Evolutionary conservation across 2,329 filamentous ascomycete species (phyloP).

Genomic region (Calonectria naviculata): DNA sequence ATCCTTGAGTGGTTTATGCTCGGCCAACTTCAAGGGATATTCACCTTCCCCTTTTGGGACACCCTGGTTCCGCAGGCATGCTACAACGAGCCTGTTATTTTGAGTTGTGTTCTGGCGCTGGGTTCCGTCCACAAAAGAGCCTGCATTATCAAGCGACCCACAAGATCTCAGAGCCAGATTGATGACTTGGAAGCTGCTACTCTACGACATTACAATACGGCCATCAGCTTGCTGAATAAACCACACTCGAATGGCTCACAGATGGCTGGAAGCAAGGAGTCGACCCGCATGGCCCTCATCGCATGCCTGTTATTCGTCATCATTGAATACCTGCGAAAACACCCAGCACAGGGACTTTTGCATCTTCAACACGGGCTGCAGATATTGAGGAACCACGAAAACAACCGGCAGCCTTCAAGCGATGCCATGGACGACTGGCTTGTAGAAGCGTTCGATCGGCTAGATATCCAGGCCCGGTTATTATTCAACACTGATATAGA

Average conservation of each 20-base stretch:
- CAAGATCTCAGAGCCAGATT: neutral
- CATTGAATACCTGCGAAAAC: constrained; percentile 8
- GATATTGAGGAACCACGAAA: neutral
- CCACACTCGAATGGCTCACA: neutral
- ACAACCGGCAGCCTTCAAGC: neutral
- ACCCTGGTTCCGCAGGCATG: constrained; percentile 11
- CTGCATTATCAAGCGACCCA: neutral
- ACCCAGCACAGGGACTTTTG: neutral
- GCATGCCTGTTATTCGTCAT: constrained; percentile 4
- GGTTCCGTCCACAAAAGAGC: constrained; percentile 9
- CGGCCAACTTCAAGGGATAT: neutral
- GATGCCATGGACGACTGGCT: constrained; percentile 9
- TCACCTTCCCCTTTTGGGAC: constrained; percentile 16
- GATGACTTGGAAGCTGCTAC: neutral
- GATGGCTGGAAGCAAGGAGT: constrained; percentile 1
- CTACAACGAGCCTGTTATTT: constrained; percentile 9
- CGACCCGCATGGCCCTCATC: neutral
- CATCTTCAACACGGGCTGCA: constrained; percentile 7
- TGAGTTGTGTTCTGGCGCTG: constrained; percentile 8
- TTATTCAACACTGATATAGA: neutral
- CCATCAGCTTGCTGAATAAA: constrained; percentile 11
- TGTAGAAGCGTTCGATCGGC: constrained; percentile 7
- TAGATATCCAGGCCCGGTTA: neutral
- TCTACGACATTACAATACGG: constrained; percentile 2
- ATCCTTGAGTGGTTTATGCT: constrained; percentile 9